These are phyloP conservation scores for Parathielavia appendiculata DNA, from an alignment of 495 filamentous ascomycete genomes.

Conservation along the genomic window DNA sequence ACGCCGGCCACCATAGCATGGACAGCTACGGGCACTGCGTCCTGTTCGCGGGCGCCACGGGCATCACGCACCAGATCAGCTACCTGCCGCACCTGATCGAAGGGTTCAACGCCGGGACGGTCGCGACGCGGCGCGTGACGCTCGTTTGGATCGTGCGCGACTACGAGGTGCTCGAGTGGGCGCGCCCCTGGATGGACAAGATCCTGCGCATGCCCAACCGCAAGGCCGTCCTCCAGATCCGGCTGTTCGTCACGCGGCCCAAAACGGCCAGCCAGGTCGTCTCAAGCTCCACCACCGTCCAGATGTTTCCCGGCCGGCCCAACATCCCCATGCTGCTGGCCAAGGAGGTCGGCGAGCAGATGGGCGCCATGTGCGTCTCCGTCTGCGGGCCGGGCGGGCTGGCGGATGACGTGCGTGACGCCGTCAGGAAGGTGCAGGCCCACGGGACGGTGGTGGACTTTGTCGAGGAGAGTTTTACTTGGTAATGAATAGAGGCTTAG, in stretches of 20 bases:
- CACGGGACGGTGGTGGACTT: slow-evolving; percentile 64
- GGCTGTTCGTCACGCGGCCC: slow-evolving; percentile 83
- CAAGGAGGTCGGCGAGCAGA: slow-evolving; percentile 68
- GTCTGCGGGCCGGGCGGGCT: slow-evolving; percentile 83
- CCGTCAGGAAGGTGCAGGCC: slow-evolving; percentile 62
- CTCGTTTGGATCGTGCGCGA: slow-evolving; percentile 91
- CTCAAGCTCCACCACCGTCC: slow-evolving; percentile 66
- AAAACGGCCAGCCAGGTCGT: slow-evolving; percentile 65
- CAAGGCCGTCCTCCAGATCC: slow-evolving; percentile 71
- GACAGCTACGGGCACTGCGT: slow-evolving; percentile 86
- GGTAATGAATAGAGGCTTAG: slow-evolving; percentile 53
- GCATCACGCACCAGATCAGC: slow-evolving; percentile 93
- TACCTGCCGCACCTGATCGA: slow-evolving; percentile 75
- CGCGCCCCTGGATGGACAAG: slow-evolving; percentile 85
- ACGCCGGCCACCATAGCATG: slow-evolving; percentile 74
- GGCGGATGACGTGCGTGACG: slow-evolving; percentile 75
- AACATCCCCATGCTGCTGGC: slow-evolving; percentile 70
- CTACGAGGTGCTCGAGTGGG: slow-evolving; percentile 85
- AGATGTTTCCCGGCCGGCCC: slow-evolving; percentile 85
- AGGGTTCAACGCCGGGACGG: slow-evolving; percentile 64
- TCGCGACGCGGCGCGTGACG: slow-evolving; percentile 72
- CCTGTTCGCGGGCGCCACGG: slow-evolving; percentile 86
- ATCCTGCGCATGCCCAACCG: slow-evolving; percentile 74
- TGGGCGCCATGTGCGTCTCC: slow-evolving; percentile 85
- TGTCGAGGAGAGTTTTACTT: slow-evolving; percentile 84